A percentile compares a stretch with the other conserved stretches of the same genome.
Conservation (phyloP, 805 yeast genomes). For the Candida rishiriensis region DNA sequence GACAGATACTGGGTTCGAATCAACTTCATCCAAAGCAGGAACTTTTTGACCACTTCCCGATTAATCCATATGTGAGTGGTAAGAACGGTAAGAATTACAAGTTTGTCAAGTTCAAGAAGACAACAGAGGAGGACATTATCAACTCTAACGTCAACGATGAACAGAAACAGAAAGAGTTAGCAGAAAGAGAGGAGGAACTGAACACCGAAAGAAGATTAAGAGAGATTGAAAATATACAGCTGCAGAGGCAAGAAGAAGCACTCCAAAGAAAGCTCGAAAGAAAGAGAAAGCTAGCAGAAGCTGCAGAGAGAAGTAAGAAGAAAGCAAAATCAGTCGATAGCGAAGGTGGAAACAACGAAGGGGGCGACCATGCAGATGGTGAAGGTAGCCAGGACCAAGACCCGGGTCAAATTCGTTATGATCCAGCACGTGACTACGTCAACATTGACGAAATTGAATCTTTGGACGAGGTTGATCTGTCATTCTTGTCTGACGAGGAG, state of each 20-base stretch:
- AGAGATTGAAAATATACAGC: conserved; percentile 3
- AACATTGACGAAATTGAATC: no score
- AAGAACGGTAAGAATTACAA: conserved; percentile 27
- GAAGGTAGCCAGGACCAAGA: neutral
- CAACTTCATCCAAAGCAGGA: conserved; percentile 16
- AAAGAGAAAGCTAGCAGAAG: conserved; percentile 11
- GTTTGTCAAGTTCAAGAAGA: conserved; percentile 30
- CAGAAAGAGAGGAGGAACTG: conserved; percentile 13
- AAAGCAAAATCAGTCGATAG: conserved; percentile 9
- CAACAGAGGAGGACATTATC: conserved; percentile 21
- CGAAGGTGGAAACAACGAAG: neutral
- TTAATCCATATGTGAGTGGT: conserved; percentile 27
- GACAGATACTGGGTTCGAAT: conserved; percentile 1
- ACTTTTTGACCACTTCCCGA: conserved; percentile 26
- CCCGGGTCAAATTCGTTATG: no score
- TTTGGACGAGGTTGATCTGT: no score
- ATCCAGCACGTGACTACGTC: no score
- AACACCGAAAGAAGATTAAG: conserved; percentile 14
- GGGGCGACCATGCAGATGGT: conserved; percentile 1
- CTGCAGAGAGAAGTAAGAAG: conserved; percentile 5
- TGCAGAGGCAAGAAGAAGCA: conserved; percentile 7
- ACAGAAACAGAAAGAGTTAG: conserved; percentile 12
- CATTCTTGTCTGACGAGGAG: no score
- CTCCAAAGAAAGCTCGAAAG: conserved; percentile 6
- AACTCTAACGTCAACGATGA: conserved; percentile 25